Evolutionary conservation across 2,329 filamentous ascomycete genomes (phyloP).

Genomic region (Colletotrichum tanaceti): DNA sequence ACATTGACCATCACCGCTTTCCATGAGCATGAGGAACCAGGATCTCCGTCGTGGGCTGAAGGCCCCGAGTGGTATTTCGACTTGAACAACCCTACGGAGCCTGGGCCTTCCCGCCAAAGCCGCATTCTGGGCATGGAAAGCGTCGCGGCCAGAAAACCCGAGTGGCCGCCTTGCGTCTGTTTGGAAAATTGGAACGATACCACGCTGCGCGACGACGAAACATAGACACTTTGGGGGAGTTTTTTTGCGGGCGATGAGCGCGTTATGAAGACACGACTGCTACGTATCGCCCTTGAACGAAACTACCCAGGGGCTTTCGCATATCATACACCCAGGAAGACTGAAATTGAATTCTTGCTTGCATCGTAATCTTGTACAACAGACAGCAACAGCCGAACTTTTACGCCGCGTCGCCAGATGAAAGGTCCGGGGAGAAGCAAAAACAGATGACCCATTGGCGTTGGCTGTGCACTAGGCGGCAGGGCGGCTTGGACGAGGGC

Average conservation of each 20-base stretch:
- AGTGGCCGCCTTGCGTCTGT: slow-evolving; percentile 8
- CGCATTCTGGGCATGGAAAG: background rate
- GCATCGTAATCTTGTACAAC: slow-evolving; percentile 12
- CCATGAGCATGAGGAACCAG: slow-evolving; percentile 1
- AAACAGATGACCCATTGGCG: slow-evolving; percentile 3
- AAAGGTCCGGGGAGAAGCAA: background rate
- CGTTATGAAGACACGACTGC: slow-evolving; percentile 24
- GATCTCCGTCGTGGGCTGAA: background rate
- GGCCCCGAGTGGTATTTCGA: background rate
- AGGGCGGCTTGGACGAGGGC: background rate
- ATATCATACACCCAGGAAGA: slow-evolving; percentile 35
- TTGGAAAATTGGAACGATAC: background rate
- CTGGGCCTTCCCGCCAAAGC: slow-evolving; percentile 8
- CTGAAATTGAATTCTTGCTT: slow-evolving; percentile 15
- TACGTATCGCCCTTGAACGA: slow-evolving; percentile 15
- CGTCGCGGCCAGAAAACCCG: background rate
- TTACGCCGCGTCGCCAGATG: slow-evolving; percentile 9
- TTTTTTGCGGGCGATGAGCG: slow-evolving; percentile 8
- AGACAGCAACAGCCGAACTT: slow-evolving; percentile 4
- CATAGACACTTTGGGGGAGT: slow-evolving; percentile 24
- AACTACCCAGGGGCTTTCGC: slow-evolving; percentile 23
- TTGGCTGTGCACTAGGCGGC: background rate
- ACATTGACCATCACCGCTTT: background rate
- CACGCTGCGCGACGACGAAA: slow-evolving; percentile 9
- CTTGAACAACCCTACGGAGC: slow-evolving; percentile 2